phyloP scores from a whole-genome alignment of 208 protist species.

The Balamuthia mandrillaris region DNA sequence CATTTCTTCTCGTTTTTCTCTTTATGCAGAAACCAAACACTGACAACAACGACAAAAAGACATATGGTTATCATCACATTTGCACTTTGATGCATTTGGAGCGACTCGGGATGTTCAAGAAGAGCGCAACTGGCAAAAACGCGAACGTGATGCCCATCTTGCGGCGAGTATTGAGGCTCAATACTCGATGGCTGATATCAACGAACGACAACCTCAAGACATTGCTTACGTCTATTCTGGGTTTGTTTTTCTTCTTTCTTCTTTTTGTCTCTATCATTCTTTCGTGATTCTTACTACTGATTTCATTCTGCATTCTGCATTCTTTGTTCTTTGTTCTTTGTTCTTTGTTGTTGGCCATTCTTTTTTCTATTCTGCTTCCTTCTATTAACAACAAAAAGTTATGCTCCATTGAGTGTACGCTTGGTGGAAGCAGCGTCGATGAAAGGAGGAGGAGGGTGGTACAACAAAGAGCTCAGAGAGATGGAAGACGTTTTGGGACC shows the following conservation, averaged over 20 bases:
- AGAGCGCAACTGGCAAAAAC: too few relatives aligned
- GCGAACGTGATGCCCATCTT: too few relatives aligned
- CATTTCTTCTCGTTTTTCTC: neutral
- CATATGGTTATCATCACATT: slow-evolving; percentile 54
- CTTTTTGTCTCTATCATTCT: neutral
- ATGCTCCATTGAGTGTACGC: slow-evolving; percentile 61
- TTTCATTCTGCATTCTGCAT: too few relatives aligned
- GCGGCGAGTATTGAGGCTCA: too few relatives aligned
- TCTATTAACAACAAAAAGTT: too few relatives aligned
- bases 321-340: neutral
- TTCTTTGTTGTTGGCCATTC: neutral
- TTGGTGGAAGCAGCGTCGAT: slow-evolving; percentile 42
- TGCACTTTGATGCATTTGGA: slow-evolving; percentile 56
- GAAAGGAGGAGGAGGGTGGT: neutral
- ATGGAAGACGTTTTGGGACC: too few relatives aligned
- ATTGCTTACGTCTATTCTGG: slow-evolving; percentile 62
- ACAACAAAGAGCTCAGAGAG: slow-evolving; percentile 3
- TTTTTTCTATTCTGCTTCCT: neutral
- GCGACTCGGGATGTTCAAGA: slow-evolving; percentile 42
- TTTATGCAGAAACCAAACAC: neutral
- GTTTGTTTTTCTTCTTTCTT: neutral
- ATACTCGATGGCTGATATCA: slow-evolving; percentile 58
- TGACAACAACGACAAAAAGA: neutral
- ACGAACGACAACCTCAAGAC: slow-evolving; percentile 51
- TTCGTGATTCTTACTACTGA: too few relatives aligned